phyloP scores from a whole-genome alignment of 2,329 filamentous ascomycete species.

The Bipolaris victoriae region DNA sequence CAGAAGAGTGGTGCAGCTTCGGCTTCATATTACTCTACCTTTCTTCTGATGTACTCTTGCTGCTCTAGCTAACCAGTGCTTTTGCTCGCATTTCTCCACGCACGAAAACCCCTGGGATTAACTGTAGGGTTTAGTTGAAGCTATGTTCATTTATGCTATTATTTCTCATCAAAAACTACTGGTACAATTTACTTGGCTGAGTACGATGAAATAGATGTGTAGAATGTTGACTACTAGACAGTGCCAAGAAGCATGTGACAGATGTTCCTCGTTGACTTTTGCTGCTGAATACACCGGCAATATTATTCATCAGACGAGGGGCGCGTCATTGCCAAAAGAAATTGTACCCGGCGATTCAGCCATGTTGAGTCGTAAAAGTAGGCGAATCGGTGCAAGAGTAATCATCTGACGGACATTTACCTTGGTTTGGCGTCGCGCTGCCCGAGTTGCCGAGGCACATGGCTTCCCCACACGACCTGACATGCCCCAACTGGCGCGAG shows the following conservation, averaged over 20 bases:
- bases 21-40: no score
- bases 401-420: constrained; percentile 13
- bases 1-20: no score
- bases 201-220: not conserved
- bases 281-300: not conserved
- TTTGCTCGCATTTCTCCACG: no score
- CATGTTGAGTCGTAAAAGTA: constrained; percentile 19
- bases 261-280: not conserved
- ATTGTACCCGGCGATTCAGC: constrained; percentile 3
- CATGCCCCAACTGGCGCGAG: constrained; percentile 23
- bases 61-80: no score
- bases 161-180: no score
- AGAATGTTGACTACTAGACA: not conserved
- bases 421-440: constrained; percentile 22
- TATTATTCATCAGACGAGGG: not conserved
- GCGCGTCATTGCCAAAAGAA: not conserved
- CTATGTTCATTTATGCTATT: no score
- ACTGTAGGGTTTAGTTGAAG: no score
- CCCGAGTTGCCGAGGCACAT: constrained; percentile 37
- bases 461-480: constrained; percentile 34
- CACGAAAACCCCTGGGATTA: no score
- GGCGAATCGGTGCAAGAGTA: constrained; percentile 5
- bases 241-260: constrained; percentile 14
- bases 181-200: no score
- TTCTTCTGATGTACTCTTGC: no score